Percentiles rank a stretch among this genome's conserved stretches.
phyloP scores from a whole-genome alignment of 129 eudicot species.

The Helichrysum umbraculigerum region DNA sequence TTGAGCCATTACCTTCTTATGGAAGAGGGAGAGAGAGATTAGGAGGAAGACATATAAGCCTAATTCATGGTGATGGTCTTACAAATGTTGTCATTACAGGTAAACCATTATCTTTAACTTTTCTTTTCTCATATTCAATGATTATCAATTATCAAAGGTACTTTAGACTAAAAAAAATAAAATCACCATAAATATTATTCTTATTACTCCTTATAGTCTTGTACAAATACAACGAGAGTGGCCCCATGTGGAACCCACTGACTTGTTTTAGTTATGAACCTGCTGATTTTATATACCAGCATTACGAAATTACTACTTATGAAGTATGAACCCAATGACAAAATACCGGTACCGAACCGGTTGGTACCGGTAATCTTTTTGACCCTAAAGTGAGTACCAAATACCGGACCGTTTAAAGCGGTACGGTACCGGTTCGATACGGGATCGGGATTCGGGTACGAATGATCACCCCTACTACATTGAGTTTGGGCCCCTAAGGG shows the following conservation, averaged over 20 bases:
- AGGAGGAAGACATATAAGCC: conserved; percentile 92
- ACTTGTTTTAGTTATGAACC: neutral
- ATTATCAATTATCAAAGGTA: conserved; percentile 14
- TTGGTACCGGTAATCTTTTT: too few relatives aligned
- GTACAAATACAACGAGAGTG: neutral
- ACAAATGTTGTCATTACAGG: conserved; percentile 93
- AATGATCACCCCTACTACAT: too few relatives aligned
- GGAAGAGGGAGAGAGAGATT: conserved; percentile 98
- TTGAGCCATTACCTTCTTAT: conserved; percentile 92
- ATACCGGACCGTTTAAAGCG: too few relatives aligned
- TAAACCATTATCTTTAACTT: conserved; percentile 31
- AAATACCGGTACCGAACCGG: too few relatives aligned
- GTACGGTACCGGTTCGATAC: too few relatives aligned
- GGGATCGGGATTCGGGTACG: too few relatives aligned
- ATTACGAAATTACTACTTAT: neutral
- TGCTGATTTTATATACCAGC: neutral
- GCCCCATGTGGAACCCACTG: neutral
- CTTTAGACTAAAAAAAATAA: conserved; percentile 13
- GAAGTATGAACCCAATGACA: neutral
- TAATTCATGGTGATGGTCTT: conserved; percentile 81
- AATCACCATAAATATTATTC: neutral
- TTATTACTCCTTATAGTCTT: too few relatives aligned
- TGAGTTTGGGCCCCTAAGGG: neutral
- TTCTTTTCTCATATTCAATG: neutral
- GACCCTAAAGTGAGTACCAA: too few relatives aligned